These are phyloP conservation scores for Cordia subcordata DNA, from an alignment of 257 asterid species.

Conservation along the genomic window DNA sequence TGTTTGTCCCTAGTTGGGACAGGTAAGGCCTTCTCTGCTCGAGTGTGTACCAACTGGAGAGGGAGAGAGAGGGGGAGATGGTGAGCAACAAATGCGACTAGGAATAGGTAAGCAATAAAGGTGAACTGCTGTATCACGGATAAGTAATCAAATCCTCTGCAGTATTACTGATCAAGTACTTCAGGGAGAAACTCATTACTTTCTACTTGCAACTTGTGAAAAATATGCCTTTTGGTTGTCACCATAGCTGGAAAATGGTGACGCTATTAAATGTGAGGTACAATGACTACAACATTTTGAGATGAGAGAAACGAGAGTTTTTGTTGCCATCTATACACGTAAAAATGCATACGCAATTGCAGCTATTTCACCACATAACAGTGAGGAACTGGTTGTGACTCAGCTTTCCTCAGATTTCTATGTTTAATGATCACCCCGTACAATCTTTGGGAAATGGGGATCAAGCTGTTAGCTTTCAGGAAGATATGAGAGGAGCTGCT, in stretches of 20 bases:
- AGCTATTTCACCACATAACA: not conserved
- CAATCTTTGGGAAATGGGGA: too few relatives aligned
- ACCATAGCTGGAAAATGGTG: not conserved
- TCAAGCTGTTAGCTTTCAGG: slow-evolving; percentile 30
- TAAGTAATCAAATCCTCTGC: too few relatives aligned
- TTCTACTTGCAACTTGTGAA: not conserved
- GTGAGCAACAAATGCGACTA: too few relatives aligned
- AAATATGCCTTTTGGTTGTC: not conserved
- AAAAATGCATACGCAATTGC: not conserved
- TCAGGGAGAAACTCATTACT: not conserved
- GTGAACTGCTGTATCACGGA: too few relatives aligned
- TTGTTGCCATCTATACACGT: not conserved
- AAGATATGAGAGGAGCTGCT: slow-evolving; percentile 52
- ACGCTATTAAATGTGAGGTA: not conserved
- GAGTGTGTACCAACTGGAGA: too few relatives aligned
- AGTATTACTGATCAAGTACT: not conserved
- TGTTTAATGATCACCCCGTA: not conserved
- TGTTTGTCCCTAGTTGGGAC: too few relatives aligned
- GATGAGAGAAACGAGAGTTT: not conserved
- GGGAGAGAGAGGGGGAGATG: too few relatives aligned
- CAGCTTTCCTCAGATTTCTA: too few relatives aligned
- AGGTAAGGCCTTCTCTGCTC: too few relatives aligned
- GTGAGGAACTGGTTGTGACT: not conserved
- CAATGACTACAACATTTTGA: not conserved
- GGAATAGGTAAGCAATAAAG: too few relatives aligned